Evolutionary conservation across 139 green algal species (phyloP), one percentile per base, ranked within the genome.

Genomic region (Spirogloea muscicola): DNA sequence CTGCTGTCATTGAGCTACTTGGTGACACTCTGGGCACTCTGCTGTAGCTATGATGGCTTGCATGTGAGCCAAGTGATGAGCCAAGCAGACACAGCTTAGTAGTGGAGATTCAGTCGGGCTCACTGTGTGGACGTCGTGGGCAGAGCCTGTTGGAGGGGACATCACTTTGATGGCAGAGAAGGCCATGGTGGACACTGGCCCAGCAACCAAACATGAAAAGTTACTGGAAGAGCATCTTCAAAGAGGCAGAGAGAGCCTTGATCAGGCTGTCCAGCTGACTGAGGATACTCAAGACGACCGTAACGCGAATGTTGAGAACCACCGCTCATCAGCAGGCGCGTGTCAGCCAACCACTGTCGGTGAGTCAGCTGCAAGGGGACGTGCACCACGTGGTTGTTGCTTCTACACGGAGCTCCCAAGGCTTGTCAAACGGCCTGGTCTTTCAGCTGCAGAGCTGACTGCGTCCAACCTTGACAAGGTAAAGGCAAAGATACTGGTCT

Each of bases 391-490:
- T 34, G 63, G 63, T 3, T 4, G 63, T 6, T 72, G 63, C 39
- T 72, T 72, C 9, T 76, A 76, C 58, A 76, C 68, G 33, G 49
- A 42, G 29, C n/a, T 76, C 31, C 68, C 68, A 21, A 7, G 57
- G 4, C 34, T 76, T 3, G 52, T 76, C 57, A 76, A 76, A 31
- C 9, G 6, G 34, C 49, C 74, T 10, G 55, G 52, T 25, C 68
- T 74, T 27, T 42, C 31, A 6, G 68, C 68, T 7, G 6, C 49
- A 16, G 49, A 76, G 27, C 33, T 76, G 33, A 76, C 68, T 58
- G 68, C 48, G 4, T 16, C 75, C 3, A 76, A 76, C 34, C 31
- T 76, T n/a, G 68, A 76, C 37, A 76, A 76, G 63, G 63, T 72
- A 40, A 21, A 16, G 44, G 16, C n/a, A n/a, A n/a, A n/a, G n/a